Conservation (phyloP, 805 yeast species). For the Hanseniaspora nectarophila region DNA sequence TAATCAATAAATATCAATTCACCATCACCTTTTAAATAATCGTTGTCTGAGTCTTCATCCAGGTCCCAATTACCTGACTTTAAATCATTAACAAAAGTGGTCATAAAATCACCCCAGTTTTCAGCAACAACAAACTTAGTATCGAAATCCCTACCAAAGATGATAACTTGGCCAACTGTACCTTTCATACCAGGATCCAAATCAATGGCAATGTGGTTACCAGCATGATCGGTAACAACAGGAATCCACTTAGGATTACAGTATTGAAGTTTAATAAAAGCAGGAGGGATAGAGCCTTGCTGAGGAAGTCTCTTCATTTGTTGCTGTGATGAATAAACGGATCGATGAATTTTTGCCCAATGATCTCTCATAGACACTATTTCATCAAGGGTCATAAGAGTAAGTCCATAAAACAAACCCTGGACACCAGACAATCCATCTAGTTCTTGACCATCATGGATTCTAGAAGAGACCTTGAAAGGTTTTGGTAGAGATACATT, state of each 20-base stretch:
- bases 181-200: slow-evolving; percentile 72
- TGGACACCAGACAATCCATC: slow-evolving; percentile 57
- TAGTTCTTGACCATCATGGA: slow-evolving; percentile 84
- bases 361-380: slow-evolving; percentile 67
- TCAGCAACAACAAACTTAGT: slow-evolving; percentile 75
- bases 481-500: slow-evolving; percentile 64
- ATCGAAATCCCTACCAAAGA: slow-evolving; percentile 91
- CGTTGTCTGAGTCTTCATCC: slow-evolving; percentile 47
- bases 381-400: slow-evolving; percentile 68
- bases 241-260: slow-evolving; percentile 94
- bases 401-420: slow-evolving; percentile 71
- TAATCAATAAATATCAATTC: slow-evolving; percentile 59
- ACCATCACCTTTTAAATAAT: slow-evolving; percentile 61
- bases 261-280: slow-evolving; percentile 57
- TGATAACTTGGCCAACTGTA: slow-evolving; percentile 77
- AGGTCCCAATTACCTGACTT: slow-evolving; percentile 73
- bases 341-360: slow-evolving; percentile 67
- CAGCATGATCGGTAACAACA: slow-evolving; percentile 71
- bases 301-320: slow-evolving; percentile 34
- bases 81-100: slow-evolving; percentile 73
- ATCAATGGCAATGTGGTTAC: slow-evolving; percentile 87
- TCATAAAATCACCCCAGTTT: slow-evolving; percentile 79
- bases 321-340: slow-evolving; percentile 26
- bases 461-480: slow-evolving; percentile 62
- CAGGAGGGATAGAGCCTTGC: slow-evolving; percentile 68